Conservation (phyloP, 2,329 filamentous ascomycete species). For the Fonsecaea multimorphosa region DNA sequence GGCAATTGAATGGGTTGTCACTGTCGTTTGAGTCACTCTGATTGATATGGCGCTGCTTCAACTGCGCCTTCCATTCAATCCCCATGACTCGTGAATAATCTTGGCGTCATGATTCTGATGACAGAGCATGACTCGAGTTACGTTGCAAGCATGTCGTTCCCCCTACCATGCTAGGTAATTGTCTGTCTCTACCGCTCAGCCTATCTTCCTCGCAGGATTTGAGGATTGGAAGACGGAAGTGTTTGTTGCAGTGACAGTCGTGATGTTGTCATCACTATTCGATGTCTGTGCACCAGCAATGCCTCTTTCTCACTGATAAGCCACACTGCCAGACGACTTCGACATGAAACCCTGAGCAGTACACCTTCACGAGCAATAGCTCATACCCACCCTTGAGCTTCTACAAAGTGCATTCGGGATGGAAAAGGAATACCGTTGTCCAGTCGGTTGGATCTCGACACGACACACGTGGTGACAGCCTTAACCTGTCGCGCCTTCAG, state of each 20-base stretch:
- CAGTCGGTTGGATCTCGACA: background rate
- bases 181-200: background rate
- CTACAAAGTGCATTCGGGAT: background rate
- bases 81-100: constrained; percentile 1
- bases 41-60: background rate
- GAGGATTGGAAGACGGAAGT: background rate
- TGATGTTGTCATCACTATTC: background rate
- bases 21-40: constrained; percentile 1
- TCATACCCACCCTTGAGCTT: background rate
- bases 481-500: too few species aligned
- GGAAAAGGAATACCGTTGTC: background rate
- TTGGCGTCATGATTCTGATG: background rate
- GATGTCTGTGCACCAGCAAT: background rate
- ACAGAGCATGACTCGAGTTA: background rate
- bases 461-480: background rate
- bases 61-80: background rate
- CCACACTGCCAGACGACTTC: background rate
- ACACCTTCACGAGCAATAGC: background rate
- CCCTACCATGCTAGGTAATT: background rate
- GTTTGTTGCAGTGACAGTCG: background rate
- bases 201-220: background rate
- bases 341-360: background rate
- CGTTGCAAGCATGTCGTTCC: background rate
- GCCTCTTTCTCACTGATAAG: background rate
- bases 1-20: constrained; percentile 2